phyloP scores from a whole-genome alignment of 768 basidiomycete genomes.

The Pleurotus djamor region DNA sequence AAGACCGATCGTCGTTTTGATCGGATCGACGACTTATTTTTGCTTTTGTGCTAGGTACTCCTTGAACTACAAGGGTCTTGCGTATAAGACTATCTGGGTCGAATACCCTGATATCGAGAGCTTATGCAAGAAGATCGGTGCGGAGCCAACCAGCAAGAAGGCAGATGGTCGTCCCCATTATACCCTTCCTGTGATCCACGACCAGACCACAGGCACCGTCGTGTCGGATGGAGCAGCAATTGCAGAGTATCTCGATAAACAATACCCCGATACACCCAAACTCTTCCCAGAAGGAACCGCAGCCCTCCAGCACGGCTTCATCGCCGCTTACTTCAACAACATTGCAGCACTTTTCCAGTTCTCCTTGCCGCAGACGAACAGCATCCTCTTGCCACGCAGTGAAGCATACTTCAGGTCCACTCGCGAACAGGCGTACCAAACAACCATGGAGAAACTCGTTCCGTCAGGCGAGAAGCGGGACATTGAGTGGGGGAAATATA shows the following conservation, averaged over 20 bases:
- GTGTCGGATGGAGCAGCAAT: constrained; percentile 35
- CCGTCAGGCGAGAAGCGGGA: not conserved
- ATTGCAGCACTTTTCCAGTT: not conserved
- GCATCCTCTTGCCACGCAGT: not conserved
- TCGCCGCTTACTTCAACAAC: not conserved
- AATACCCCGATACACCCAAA: constrained; percentile 29
- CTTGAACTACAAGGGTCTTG: constrained; percentile 19
- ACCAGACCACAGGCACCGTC: constrained; percentile 28
- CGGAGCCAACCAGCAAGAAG: constrained; percentile 19
- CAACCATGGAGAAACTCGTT: not conserved
- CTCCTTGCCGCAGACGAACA: not conserved
- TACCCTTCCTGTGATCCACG: constrained; percentile 40
- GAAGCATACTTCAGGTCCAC: constrained; percentile 5
- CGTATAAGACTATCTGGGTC: constrained; percentile 37
- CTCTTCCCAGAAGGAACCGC: constrained; percentile 1
- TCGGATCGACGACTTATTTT: not conserved
- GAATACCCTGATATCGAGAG: constrained; percentile 38
- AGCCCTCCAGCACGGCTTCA: constrained; percentile 1
- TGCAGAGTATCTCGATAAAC: constrained; percentile 38
- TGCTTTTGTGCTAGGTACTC: not conserved
- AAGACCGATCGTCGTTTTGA: not conserved
- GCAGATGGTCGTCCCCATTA: constrained; percentile 19
- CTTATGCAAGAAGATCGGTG: constrained; percentile 27
- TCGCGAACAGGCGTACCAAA: not conserved
- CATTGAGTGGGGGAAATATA: constrained; percentile 1